phyloP scores from a whole-genome alignment of 2,329 filamentous ascomycete species.

The Colletotrichum coccodes region DNA sequence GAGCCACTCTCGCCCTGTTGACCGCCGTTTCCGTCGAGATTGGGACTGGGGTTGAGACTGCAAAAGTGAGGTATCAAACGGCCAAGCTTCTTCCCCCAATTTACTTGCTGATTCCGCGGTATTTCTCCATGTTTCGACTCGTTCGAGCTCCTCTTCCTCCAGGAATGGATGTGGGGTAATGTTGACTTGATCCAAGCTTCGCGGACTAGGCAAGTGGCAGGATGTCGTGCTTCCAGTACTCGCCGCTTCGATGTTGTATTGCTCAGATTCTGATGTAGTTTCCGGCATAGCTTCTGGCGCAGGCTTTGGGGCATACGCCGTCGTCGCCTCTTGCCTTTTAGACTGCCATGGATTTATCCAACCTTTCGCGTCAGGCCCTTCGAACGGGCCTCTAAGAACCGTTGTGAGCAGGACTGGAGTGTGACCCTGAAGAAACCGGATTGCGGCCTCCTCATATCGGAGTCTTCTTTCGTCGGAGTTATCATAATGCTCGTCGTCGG shows the following conservation, averaged over 20 bases:
- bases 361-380: slow-evolving; percentile 44
- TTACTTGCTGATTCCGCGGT: slow-evolving; percentile 22
- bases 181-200: slow-evolving; percentile 49
- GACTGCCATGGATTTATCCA: slow-evolving; percentile 66
- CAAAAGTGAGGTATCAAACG: slow-evolving; percentile 37
- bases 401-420: slow-evolving; percentile 69
- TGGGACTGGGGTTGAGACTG: slow-evolving; percentile 35
- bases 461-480: slow-evolving; percentile 55
- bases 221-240: slow-evolving; percentile 3
- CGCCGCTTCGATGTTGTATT: background rate
- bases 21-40: slow-evolving; percentile 32
- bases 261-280: background rate
- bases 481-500: slow-evolving; percentile 66
- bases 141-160: slow-evolving; percentile 43
- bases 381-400: slow-evolving; percentile 70
- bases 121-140: slow-evolving; percentile 46
- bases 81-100: slow-evolving; percentile 23
- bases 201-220: slow-evolving; percentile 54
- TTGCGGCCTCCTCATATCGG: slow-evolving; percentile 69
- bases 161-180: slow-evolving; percentile 42
- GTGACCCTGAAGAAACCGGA: slow-evolving; percentile 66
- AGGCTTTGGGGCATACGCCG: background rate
- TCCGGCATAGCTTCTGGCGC: background rate
- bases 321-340: slow-evolving; percentile 31
- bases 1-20: slow-evolving; percentile 44